phyloP scores from a whole-genome alignment of 805 yeast genomes.

The Wickerhamomyces tratensis region DNA sequence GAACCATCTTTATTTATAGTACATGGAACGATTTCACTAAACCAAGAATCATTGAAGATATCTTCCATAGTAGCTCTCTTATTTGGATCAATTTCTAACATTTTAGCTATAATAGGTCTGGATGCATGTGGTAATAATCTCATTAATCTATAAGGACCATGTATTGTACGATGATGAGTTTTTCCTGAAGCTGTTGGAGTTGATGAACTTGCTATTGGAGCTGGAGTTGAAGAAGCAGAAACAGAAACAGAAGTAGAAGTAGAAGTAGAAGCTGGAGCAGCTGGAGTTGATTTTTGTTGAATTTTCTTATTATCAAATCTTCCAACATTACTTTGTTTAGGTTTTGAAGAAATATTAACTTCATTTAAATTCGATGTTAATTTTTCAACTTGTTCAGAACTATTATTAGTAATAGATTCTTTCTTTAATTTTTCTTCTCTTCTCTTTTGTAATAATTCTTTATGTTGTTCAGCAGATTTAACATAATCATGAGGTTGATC shows the following conservation, averaged over 20 bases:
- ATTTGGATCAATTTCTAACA: constrained; percentile 52
- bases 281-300: too few species aligned
- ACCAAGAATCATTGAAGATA: constrained; percentile 64
- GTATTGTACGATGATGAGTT: constrained; percentile 30
- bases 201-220: constrained; percentile 2
- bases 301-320: not conserved
- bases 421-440: constrained; percentile 33
- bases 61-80: constrained; percentile 61
- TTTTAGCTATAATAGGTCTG: constrained; percentile 61
- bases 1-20: constrained; percentile 35
- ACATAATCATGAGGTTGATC: constrained; percentile 71
- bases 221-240: not conserved
- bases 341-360: constrained; percentile 2
- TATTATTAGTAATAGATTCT: constrained; percentile 11
- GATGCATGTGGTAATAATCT: constrained; percentile 77
- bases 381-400: constrained; percentile 3
- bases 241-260: not conserved
- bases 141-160: constrained; percentile 78
- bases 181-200: constrained; percentile 12
- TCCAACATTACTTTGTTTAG: too few species aligned
- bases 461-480: constrained; percentile 65
- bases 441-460: constrained; percentile 48
- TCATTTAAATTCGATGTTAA: constrained; percentile 8
- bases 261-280: not conserved
- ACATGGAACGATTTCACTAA: constrained; percentile 50